Conservation (phyloP, 371 early-diverging fungal genomes). For the Mucor sp. region DNA sequence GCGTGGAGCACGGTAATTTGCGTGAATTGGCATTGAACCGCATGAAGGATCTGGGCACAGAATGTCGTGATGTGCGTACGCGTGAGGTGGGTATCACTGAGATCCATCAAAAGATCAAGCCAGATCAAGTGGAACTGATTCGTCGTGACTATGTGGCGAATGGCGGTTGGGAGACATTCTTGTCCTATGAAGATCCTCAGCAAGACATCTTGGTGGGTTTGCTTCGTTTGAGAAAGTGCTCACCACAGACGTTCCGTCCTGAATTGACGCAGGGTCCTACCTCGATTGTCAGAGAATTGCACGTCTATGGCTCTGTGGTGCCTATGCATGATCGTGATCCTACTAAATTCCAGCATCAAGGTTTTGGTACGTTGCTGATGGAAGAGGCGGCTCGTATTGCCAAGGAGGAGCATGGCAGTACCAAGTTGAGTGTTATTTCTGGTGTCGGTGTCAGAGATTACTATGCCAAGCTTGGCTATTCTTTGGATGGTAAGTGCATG, state of each 20-base stretch:
- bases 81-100: conserved; percentile 99
- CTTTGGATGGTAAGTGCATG: conserved; percentile 81
- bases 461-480: conserved; percentile 98
- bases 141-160: conserved; percentile 99
- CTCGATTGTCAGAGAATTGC: conserved; percentile 98
- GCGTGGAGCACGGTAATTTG: conserved; percentile 99
- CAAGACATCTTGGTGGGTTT: conserved; percentile 99
- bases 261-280: conserved; percentile 87
- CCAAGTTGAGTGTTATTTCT: conserved; percentile 97
- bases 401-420: conserved; percentile 96
- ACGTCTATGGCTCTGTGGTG: conserved; percentile 99
- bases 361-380: conserved; percentile 98
- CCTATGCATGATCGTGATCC: conserved; percentile 97
- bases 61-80: conserved; percentile 99
- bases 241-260: conserved; percentile 89
- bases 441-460: conserved; percentile 99
- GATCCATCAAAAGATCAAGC: conserved; percentile 95
- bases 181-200: conserved; percentile 98
- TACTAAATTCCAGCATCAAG: conserved; percentile 99
- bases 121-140: conserved; percentile 96
- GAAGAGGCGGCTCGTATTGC: conserved; percentile 99
- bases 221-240: conserved; percentile 96
- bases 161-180: conserved; percentile 99
- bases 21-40: conserved; percentile 97
- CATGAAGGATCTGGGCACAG: conserved; percentile 97